Evolutionary conservation across 352 stramenopile species (phyloP).

Genomic region (Thraustotheca clavata): DNA sequence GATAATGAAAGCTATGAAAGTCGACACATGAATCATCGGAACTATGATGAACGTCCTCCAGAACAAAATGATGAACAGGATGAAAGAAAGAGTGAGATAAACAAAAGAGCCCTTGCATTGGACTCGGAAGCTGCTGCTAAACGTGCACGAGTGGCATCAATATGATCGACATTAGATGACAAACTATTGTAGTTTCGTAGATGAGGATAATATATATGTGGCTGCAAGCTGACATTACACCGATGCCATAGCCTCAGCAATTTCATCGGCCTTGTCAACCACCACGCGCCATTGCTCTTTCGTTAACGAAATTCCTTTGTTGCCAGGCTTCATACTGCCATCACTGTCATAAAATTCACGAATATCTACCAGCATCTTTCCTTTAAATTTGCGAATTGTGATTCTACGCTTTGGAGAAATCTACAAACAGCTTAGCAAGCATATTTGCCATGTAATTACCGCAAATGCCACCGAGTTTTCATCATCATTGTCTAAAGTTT

Average conservation of each 20-base stretch:
- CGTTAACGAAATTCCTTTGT: constrained; percentile 69
- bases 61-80: constrained; percentile 18
- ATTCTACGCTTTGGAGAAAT: constrained; percentile 45
- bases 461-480: constrained; percentile 41
- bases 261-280: constrained; percentile 23
- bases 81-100: constrained; percentile 21
- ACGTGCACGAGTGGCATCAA: constrained; percentile 22
- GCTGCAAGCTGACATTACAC: constrained; percentile 2
- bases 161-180: too few relatives aligned
- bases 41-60: neutral
- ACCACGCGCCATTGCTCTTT: constrained; percentile 55
- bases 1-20: neutral
- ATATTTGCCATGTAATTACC: constrained; percentile 19
- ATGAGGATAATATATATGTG: constrained; percentile 22
- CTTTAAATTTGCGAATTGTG: constrained; percentile 42
- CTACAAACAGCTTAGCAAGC: constrained; percentile 20
- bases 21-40: neutral
- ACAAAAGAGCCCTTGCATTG: neutral
- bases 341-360: constrained; percentile 69
- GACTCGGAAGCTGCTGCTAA: constrained; percentile 18
- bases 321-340: constrained; percentile 45
- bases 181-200: neutral
- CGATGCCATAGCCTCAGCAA: constrained; percentile 15
- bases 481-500: constrained; percentile 31
- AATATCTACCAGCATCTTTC: constrained; percentile 45